These are phyloP conservation scores for Thalassiosira hispida DNA, from an alignment of 352 stramenopile species.

Conservation along the genomic window DNA sequence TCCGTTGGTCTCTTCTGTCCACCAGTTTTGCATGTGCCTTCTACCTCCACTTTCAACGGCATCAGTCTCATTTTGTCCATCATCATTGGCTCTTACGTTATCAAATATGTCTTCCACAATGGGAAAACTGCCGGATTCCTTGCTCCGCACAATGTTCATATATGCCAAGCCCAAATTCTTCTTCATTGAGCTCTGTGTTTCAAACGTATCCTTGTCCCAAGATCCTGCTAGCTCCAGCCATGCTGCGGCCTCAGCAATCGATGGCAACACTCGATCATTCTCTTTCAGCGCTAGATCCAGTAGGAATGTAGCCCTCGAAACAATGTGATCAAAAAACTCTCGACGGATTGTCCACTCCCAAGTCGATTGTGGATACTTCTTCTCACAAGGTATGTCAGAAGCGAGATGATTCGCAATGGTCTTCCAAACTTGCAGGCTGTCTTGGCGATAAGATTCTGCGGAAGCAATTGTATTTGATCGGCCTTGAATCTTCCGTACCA, in stretches of 20 bases:
- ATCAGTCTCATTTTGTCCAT: background rate
- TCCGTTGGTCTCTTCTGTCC: constrained; percentile 10
- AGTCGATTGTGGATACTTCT: constrained; percentile 89
- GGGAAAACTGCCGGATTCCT: constrained; percentile 41
- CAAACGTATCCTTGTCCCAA: constrained; percentile 85
- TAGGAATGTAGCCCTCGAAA: constrained; percentile 87
- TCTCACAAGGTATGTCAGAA: constrained; percentile 39
- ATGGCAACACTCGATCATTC: constrained; percentile 66
- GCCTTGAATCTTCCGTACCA: constrained; percentile 55
- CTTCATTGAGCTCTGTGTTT: constrained; percentile 66
- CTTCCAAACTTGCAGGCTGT: constrained; percentile 71
- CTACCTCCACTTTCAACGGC: background rate
- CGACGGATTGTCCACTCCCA: constrained; percentile 93
- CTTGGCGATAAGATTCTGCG: constrained; percentile 67
- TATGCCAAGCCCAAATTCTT: constrained; percentile 96
- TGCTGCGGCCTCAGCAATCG: constrained; percentile 85
- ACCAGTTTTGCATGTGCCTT: constrained; percentile 39
- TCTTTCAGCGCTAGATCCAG: constrained; percentile 88
- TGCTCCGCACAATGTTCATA: constrained; percentile 89
- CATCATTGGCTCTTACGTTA: background rate
- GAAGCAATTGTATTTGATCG: constrained; percentile 34
- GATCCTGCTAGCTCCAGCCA: constrained; percentile 83
- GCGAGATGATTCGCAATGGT: constrained; percentile 36
- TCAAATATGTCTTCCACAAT: constrained; percentile 53
- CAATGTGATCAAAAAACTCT: constrained; percentile 77